Percentiles rank a stretch among this genome's conserved stretches.
These are phyloP conservation scores for Wickerhamiella siamensis DNA, from an alignment of 805 yeast species.

Conservation along the genomic window DNA sequence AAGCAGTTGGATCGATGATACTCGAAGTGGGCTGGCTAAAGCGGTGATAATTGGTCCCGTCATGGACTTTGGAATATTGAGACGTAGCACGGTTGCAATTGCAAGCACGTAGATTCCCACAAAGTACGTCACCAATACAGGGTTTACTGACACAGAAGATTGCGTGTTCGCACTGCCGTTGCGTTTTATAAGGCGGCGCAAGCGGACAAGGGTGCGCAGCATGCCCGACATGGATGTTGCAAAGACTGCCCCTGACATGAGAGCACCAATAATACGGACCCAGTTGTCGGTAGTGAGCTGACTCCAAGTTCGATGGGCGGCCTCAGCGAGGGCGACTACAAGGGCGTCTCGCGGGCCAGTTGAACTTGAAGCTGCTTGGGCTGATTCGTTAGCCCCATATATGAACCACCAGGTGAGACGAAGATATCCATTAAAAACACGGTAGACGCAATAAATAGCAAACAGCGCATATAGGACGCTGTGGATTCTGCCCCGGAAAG, in stretches of 20 bases:
- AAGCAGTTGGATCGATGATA: conserved; percentile 26
- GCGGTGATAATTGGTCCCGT: conserved; percentile 29
- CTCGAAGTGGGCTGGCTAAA: conserved; percentile 28
- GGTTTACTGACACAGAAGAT: conserved; percentile 10
- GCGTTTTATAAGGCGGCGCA: conserved; percentile 10
- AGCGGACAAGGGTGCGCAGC: conserved; percentile 12
- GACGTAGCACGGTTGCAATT: conserved; percentile 28
- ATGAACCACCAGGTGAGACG: conserved; percentile 19
- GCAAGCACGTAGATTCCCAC: conserved; percentile 28
- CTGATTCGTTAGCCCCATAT: conserved; percentile 4
- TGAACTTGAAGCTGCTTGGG: conserved; percentile 1
- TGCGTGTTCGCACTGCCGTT: background rate
- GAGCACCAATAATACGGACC: conserved; percentile 29
- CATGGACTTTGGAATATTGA: conserved; percentile 28
- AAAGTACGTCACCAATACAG: conserved; percentile 25
- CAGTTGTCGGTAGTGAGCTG: conserved; percentile 23
- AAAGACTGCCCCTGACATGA: conserved; percentile 27
- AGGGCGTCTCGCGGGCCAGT: conserved; percentile 19
- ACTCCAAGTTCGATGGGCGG: conserved; percentile 9
- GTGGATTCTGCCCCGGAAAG: conserved; percentile 23
- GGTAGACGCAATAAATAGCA: conserved; percentile 29
- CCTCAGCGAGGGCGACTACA: conserved; percentile 12
- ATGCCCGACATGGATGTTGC: conserved; percentile 26
- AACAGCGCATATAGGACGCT: conserved; percentile 21
- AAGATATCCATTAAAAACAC: conserved; percentile 23